Conservation (phyloP, 2,329 filamentous ascomycete species). For the Colletotrichum brevisporum region DNA sequence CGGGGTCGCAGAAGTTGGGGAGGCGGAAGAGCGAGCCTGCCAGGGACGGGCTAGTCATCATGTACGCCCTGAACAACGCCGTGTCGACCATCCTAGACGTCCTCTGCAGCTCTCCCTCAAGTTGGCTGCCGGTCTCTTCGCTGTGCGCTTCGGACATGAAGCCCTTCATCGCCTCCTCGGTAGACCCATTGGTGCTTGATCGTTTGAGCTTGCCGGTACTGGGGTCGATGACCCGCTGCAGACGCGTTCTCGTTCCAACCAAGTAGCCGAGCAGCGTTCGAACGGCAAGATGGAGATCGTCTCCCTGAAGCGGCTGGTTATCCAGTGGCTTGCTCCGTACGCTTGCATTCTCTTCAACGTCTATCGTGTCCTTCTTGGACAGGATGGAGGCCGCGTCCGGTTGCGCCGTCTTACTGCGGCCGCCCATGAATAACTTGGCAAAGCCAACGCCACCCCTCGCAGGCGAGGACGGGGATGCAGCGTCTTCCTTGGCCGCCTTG, state of each 20-base stretch:
- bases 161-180: slow-evolving; percentile 68
- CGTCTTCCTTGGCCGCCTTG: slow-evolving; percentile 45
- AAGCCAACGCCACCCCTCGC: slow-evolving; percentile 61
- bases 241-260: slow-evolving; percentile 81
- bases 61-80: slow-evolving; percentile 92
- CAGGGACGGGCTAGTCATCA: slow-evolving; percentile 89
- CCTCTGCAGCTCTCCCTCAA: slow-evolving; percentile 78
- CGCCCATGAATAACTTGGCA: slow-evolving; percentile 66
- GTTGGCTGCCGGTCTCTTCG: slow-evolving; percentile 68
- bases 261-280: slow-evolving; percentile 89
- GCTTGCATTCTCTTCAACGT: slow-evolving; percentile 70
- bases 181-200: slow-evolving; percentile 58
- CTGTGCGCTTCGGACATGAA: slow-evolving; percentile 63
- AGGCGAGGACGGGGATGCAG: slow-evolving; percentile 49
- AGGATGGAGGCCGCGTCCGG: slow-evolving; percentile 72
- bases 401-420: slow-evolving; percentile 56
- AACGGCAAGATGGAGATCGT: slow-evolving; percentile 86
- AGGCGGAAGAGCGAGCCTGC: slow-evolving; percentile 94
- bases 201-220: slow-evolving; percentile 73
- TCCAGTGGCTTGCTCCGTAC: slow-evolving; percentile 61
- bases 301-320: slow-evolving; percentile 77
- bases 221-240: slow-evolving; percentile 74
- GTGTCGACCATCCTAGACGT: slow-evolving; percentile 93
- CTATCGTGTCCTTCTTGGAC: slow-evolving; percentile 67
- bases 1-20: slow-evolving; percentile 96